Evolutionary conservation across 2,329 filamentous ascomycete genomes (phyloP), one percentile per base, ranked within the genome.

Genomic region (Apiospora phragmitis): DNA sequence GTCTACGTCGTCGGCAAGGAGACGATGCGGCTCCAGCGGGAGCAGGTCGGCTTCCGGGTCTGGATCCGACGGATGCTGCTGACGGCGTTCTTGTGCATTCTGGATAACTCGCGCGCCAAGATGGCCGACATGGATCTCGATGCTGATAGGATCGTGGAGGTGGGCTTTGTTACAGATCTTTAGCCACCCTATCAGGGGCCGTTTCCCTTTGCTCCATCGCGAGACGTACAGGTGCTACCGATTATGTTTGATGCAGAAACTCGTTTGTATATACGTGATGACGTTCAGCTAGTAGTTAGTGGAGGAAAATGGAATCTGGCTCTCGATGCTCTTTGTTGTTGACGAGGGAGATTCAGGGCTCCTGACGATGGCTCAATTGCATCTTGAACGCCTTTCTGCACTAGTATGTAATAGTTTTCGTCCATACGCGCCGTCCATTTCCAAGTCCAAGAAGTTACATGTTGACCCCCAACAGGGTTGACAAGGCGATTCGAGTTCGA

Each of bases 81-180:
- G 14, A 81, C 81, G 67, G 76, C 83, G 0, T 92, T 91, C 71
- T 76, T 92, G 70, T 91, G 88, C 82, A 83, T 91, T 55, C 80
- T 89, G 29, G 89, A 92, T 49, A 91, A 91, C 72, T 87, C 87
- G 8, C 80, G 89, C 70, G 85, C 87, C 2, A 92, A 91, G 81
- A 86, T 91, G 80, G 87, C 89, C n/a, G 88, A 89, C 74, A 77
- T 92, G 73, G 81, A 85, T 69, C 79, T 91, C 65, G 85, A 85
- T 0, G 83, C 86, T 47, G 89, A 91, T 72, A 84, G 85, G 69
- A 76, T 91, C 68, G 86, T 92, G 24, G 90, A 92, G 80, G 89
- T 92, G 24, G 90, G 90, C 0, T 92, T 91, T 77, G 84, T 91
- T 1, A 91, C 90, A 78, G 87, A 91, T 71, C 88, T 91, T 26